Conservation (phyloP, 177 flowering plant species). For the Tripterygium wilfordii region DNA sequence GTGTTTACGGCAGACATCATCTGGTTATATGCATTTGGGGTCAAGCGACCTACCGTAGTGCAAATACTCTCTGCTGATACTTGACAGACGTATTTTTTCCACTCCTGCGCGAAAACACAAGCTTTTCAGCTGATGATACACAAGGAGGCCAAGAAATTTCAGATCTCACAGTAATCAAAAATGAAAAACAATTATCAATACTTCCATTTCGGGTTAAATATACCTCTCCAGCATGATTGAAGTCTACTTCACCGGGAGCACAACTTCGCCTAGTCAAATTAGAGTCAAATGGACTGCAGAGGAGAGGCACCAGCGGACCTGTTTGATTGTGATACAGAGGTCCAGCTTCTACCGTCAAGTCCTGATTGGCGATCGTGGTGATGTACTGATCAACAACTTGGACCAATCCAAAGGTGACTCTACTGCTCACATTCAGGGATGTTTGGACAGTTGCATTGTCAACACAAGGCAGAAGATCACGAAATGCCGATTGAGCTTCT, state of each 20-base stretch:
- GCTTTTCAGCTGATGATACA: background rate
- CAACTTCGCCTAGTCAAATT: background rate
- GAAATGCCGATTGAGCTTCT: background rate
- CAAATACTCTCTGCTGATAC: slow-evolving; percentile 18
- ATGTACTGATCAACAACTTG: too few relatives aligned
- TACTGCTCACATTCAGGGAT: background rate
- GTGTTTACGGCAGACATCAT: slow-evolving; percentile 17
- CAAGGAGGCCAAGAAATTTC: too few relatives aligned
- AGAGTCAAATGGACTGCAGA: background rate
- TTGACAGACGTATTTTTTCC: slow-evolving; percentile 24
- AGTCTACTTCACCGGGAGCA: slow-evolving; percentile 22
- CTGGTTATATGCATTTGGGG: slow-evolving; percentile 17
- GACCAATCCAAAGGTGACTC: background rate
- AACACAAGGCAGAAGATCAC: background rate
- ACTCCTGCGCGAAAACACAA: slow-evolving; percentile 20
- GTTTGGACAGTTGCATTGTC: background rate
- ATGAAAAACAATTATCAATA: background rate
- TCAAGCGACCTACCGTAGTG: slow-evolving; percentile 27
- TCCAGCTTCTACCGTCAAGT: too few relatives aligned
- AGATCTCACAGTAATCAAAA: background rate
- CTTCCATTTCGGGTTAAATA: background rate
- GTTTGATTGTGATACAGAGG: background rate
- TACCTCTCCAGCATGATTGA: slow-evolving; percentile 29
- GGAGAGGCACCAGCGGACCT: background rate
- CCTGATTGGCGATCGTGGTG: too few relatives aligned